Base-by-base conservation (phyloP, 2,329 filamentous ascomycete genomes). In the Aspergillus fumigatiaffinis region DNA sequence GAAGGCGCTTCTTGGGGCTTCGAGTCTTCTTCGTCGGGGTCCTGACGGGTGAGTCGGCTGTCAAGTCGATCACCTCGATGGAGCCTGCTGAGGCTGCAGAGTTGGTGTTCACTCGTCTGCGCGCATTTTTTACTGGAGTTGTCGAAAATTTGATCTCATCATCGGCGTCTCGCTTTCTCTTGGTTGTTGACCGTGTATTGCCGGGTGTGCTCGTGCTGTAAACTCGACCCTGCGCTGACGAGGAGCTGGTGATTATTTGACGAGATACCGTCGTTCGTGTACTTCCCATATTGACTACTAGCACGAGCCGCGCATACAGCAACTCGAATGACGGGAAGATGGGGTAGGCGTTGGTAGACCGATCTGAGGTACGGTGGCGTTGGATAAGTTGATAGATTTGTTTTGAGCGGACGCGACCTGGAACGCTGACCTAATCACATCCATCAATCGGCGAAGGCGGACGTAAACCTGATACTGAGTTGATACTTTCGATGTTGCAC, bases 1-100 rank as follows among this genome's bases (percentile, higher is more conserved):
- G 44, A 20, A 58, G 52, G 54, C 59, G 55, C 46, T 60, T 41
- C 49, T 51, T 58, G 35, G 49, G 26, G 29, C 46, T 59, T 54
- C 56, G 62, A 50, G 53, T 56, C 50, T 55, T 67, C 51, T 50
- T 60, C 12, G 29, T 46, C 4, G 50, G 29, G 10, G 38, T 54
- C 9, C 44, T n/a, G n/a, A n/a, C 12, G 4, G 56, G 48, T 2
- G 53, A 54, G 21, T 62, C 55, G 21, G 53, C 49, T 3, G 62
- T 68, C 29, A 64, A 35, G 53, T 68, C 60, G 26, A 64, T 51
- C 26, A 61, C 56, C 17, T 63, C 52, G n/a, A 10, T 48, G 23
- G 54, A 20, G 20, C 49, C 20, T 3, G 20, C 6, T 32, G 28
- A 55, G 17, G 55, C n/a, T 5, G 51, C 51, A 8, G 23, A 20